phyloP scores from a whole-genome alignment of 1,284 basidiomycete species.

The Fomitopsis schrenkii region DNA sequence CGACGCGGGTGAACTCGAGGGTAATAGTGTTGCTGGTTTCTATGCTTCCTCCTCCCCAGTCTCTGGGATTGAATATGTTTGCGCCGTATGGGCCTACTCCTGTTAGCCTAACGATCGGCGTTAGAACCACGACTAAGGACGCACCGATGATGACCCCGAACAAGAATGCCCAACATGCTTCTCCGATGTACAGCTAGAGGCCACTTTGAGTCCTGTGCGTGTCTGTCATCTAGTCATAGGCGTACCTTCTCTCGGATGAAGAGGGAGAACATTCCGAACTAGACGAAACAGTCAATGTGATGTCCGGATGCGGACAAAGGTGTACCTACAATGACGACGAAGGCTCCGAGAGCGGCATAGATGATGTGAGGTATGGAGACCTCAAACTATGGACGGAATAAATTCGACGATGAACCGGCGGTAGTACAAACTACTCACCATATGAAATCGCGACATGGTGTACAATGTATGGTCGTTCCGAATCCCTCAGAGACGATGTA shows the following conservation, averaged over 20 bases:
- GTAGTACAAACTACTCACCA: constrained; percentile 12
- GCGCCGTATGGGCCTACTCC: constrained; percentile 77
- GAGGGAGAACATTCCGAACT: constrained; percentile 95
- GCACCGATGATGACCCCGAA: constrained; percentile 90
- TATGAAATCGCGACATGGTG: constrained; percentile 21
- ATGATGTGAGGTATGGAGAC: constrained; percentile 68
- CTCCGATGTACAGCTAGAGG: constrained; percentile 83
- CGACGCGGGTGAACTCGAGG: constrained; percentile 91
- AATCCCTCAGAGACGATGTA: background rate
- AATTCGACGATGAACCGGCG: background rate
- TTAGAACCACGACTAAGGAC: constrained; percentile 12
- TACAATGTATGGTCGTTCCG: background rate
- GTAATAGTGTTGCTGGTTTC: constrained; percentile 68
- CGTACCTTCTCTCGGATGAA: constrained; percentile 85
- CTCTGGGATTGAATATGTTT: constrained; percentile 81
- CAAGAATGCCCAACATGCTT: constrained; percentile 93
- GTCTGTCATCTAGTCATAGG: background rate
- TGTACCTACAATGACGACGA: constrained; percentile 68
- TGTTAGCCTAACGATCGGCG: constrained; percentile 1
- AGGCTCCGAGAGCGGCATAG: constrained; percentile 84
- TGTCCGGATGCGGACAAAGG: constrained; percentile 44
- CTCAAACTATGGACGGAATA: constrained; percentile 49
- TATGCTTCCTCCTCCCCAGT: constrained; percentile 65
- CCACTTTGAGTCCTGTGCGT: background rate
- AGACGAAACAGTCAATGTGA: constrained; percentile 5